Evolutionary conservation across 2,329 filamentous ascomycete genomes (phyloP).

Genomic region (Aspergillus tamarii): DNA sequence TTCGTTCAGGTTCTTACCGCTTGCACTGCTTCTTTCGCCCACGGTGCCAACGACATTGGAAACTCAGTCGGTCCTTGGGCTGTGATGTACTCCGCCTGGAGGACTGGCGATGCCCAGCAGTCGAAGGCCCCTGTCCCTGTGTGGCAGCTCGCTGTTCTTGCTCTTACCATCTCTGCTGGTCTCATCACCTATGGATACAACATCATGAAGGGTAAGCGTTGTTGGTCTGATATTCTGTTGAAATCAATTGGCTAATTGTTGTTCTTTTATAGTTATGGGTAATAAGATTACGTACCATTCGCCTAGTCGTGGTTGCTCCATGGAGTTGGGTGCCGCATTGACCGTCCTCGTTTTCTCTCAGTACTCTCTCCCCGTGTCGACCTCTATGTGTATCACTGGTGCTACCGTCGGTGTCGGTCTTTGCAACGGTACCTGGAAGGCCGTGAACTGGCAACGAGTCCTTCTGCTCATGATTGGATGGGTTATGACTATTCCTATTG

Average conservation of each 20-base stretch:
- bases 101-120: conserved; percentile 61
- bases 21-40: conserved; percentile 56
- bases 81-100: conserved; percentile 70
- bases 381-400: conserved; percentile 78
- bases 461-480: conserved; percentile 68
- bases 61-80: conserved; percentile 73
- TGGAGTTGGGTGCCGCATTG: conserved; percentile 79
- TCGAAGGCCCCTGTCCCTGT: conserved; percentile 69
- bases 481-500: conserved; percentile 67
- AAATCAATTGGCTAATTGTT: conserved; percentile 16
- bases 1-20: conserved; percentile 59
- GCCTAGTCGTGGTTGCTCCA: conserved; percentile 63
- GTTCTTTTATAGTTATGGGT: conserved; percentile 66
- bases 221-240: background rate
- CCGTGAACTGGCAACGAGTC: conserved; percentile 77
- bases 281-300: conserved; percentile 78
- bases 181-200: conserved; percentile 79
- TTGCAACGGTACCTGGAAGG: conserved; percentile 72
- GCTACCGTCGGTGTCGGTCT: conserved; percentile 78
- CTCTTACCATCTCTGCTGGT: conserved; percentile 65
- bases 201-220: conserved; percentile 72
- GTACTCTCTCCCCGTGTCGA: conserved; percentile 74
- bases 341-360: conserved; percentile 77
- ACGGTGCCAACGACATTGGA: conserved; percentile 77
- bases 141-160: conserved; percentile 76